phyloP scores from a whole-genome alignment of 140 eudicot species.

The Flaveria floridana region DNA sequence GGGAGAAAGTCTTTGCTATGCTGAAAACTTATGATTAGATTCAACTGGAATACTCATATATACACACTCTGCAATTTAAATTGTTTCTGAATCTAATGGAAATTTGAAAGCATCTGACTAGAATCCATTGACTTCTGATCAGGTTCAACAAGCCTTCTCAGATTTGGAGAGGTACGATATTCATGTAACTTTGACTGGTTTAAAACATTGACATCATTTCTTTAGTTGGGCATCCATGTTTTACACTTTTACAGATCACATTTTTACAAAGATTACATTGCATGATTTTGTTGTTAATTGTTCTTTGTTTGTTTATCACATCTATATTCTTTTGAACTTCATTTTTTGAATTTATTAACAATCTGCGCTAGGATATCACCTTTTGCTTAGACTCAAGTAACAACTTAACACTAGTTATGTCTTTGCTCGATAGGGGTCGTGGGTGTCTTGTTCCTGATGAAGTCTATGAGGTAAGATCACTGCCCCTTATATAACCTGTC shows the following conservation, averaged over 20 bases:
- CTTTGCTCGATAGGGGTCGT: constrained; percentile 58
- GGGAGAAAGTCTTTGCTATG: background rate
- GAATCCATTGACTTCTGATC: constrained; percentile 27
- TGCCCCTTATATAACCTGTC: background rate
- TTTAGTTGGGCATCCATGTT: background rate
- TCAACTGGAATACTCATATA: background rate
- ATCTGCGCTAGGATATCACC: constrained; percentile 12
- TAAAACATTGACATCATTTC: background rate
- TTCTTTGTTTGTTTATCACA: background rate
- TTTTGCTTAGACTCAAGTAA: background rate
- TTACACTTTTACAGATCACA: background rate
- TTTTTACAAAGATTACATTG: background rate
- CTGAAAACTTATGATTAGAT: background rate
- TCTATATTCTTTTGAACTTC: background rate
- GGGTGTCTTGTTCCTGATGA: constrained; percentile 86
- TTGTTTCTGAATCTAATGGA: background rate
- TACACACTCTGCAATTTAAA: constrained; percentile 3
- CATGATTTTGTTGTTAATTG: background rate
- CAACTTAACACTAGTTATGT: constrained; percentile 5
- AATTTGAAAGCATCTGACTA: constrained; percentile 10
- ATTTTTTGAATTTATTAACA: constrained; percentile 1
- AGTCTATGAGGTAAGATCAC: constrained; percentile 63
- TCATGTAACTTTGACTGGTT: constrained; percentile 21
- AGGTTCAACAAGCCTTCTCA: constrained; percentile 93
- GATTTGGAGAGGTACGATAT: constrained; percentile 71